These are phyloP conservation scores for Pseudocercospora cruenta DNA, from an alignment of 2,329 filamentous ascomycete species.

Conservation along the genomic window DNA sequence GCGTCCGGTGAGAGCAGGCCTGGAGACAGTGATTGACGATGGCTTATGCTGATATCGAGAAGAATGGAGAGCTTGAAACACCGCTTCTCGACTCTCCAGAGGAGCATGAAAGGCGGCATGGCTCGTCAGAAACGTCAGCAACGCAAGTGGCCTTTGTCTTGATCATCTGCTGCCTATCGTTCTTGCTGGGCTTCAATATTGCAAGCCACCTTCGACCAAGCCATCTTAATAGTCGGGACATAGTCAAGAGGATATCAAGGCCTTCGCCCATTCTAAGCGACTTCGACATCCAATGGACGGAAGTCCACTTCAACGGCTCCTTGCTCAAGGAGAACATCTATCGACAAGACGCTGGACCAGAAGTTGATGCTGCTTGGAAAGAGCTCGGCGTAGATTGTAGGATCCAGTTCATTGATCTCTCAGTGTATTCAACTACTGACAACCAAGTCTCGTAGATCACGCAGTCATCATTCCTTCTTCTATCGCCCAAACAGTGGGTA, in stretches of 20 bases:
- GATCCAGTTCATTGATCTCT: conserved; percentile 48
- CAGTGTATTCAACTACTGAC: not conserved
- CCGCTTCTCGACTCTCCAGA: not conserved
- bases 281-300: conserved; percentile 17
- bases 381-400: conserved; percentile 56
- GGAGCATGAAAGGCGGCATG: not conserved
- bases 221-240: not conserved
- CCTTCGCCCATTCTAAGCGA: conserved; percentile 20
- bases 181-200: not conserved
- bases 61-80: not conserved
- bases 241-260: not conserved
- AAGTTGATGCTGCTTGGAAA: conserved; percentile 61
- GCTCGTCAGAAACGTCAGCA: not conserved
- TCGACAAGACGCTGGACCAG: conserved; percentile 46
- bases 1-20: not conserved
- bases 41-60: not conserved
- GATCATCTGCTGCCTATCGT: not conserved
- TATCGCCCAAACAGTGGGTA: not conserved
- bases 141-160: not conserved
- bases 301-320: conserved; percentile 58
- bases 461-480: conserved; percentile 52
- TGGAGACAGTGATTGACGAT: not conserved
- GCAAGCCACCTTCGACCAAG: not conserved
- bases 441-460: conserved; percentile 45
- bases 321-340: conserved; percentile 61